Evolutionary conservation across 495 filamentous ascomycete genomes (phyloP).

Genomic region (Penicillium psychrofluorescens): DNA sequence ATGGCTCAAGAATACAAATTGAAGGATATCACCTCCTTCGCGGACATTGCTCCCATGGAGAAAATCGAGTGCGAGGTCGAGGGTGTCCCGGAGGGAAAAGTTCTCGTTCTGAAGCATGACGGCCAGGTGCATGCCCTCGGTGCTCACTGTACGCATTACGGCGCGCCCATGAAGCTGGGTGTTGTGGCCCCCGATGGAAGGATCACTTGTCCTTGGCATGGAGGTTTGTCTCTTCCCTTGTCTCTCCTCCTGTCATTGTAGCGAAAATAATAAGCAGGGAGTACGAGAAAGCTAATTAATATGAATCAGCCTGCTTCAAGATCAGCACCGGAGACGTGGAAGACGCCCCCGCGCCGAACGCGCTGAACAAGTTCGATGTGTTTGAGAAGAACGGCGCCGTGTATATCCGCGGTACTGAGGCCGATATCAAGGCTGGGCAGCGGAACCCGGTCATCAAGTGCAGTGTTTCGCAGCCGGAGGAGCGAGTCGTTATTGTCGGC

Average conservation of each 20-base stretch:
- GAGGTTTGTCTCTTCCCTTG: slow-evolving; percentile 45
- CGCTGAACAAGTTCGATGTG: slow-evolving; percentile 71
- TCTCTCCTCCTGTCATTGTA: not conserved
- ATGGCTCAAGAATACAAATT: slow-evolving; percentile 78
- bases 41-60: slow-evolving; percentile 62
- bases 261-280: not conserved
- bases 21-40: slow-evolving; percentile 64
- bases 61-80: slow-evolving; percentile 89
- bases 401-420: slow-evolving; percentile 77
- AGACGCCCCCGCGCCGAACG: slow-evolving; percentile 83
- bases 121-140: slow-evolving; percentile 71
- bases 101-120: slow-evolving; percentile 71
- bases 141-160: slow-evolving; percentile 91
- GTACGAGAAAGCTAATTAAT: not conserved
- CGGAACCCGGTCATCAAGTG: slow-evolving; percentile 69
- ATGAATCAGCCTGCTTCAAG: slow-evolving; percentile 74
- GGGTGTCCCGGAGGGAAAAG: slow-evolving; percentile 75
- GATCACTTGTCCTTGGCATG: slow-evolving; percentile 92
- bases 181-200: slow-evolving; percentile 75
- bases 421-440: slow-evolving; percentile 67
- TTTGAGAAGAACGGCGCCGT: slow-evolving; percentile 71
- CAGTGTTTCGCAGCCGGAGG: slow-evolving; percentile 44
- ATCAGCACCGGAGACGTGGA: slow-evolving; percentile 86
- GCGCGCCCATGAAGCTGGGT: slow-evolving; percentile 77
- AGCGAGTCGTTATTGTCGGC: slow-evolving; percentile 81